Evolutionary conservation across 768 basidiomycete genomes (phyloP).

Genomic region (Termitomyces sp.): DNA sequence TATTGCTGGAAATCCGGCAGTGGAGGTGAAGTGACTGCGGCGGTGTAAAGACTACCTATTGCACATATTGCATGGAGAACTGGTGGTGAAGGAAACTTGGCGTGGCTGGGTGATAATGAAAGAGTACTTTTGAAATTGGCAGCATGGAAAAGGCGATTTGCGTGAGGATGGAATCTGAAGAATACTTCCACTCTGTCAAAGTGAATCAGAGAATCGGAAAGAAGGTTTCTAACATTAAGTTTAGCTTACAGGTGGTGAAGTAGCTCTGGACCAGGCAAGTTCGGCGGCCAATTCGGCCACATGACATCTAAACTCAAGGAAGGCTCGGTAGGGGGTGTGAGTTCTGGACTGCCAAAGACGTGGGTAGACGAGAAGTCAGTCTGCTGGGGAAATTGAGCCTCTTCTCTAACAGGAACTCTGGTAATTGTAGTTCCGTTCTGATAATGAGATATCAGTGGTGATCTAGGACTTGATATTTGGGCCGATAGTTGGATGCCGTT

Average conservation of each 20-base stretch:
- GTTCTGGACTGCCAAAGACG: slow-evolving; percentile 10
- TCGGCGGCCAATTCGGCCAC: slow-evolving; percentile 59
- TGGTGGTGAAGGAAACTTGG: slow-evolving; percentile 67
- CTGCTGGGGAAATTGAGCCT: slow-evolving; percentile 23
- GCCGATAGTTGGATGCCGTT: slow-evolving; percentile 5
- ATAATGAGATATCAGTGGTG: slow-evolving; percentile 9
- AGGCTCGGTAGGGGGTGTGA: slow-evolving; percentile 8
- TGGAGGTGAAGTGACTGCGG: slow-evolving; percentile 57
- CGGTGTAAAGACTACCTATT: slow-evolving; percentile 70
- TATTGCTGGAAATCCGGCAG: slow-evolving; percentile 46
- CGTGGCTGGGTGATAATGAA: slow-evolving; percentile 59
- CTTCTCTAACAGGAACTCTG: slow-evolving; percentile 12
- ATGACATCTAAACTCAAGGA: slow-evolving; percentile 35
- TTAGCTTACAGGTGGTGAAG: slow-evolving; percentile 59
- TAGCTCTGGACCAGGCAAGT: slow-evolving; percentile 59
- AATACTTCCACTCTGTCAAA: slow-evolving; percentile 61
- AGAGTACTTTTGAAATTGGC: slow-evolving; percentile 64
- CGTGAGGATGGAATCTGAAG: slow-evolving; percentile 75
- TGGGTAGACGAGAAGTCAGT: slow-evolving; percentile 14
- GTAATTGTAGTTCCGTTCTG: slow-evolving; percentile 6
- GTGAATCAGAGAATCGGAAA: not conserved
- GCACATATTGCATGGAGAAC: slow-evolving; percentile 89
- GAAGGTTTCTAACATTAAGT: not conserved
- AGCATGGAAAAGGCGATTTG: slow-evolving; percentile 65
- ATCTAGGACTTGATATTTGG: slow-evolving; percentile 4